Base-by-base conservation (phyloP, 768 basidiomycete species). In the Stropharia rugosoannulata region DNA sequence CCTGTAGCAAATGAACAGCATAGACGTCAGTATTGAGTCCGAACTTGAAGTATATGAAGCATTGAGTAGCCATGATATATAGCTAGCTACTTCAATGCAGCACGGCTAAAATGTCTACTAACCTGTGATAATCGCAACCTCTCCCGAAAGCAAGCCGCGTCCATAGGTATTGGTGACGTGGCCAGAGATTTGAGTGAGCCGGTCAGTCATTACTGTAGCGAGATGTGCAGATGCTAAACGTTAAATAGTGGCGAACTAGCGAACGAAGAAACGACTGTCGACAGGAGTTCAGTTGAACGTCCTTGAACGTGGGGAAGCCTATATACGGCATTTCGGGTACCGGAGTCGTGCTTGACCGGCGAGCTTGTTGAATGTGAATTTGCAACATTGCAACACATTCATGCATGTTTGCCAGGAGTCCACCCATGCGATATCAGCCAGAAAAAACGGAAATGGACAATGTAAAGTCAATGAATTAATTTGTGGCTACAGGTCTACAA, bases 81-180 rank as follows among this genome's bases (percentile, higher is more conserved):
- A 22, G 22, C 22, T 22, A 1, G 22, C n/a, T 32, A 11, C 9
- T 29, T n/a, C 37, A 35, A 15, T 13, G n/a, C 47, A 11, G n/a
- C 15, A 18, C 12, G 25, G 7, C 29, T 7, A 7, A 10, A 32
- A 32, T 32, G 29, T 22, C 22, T 22, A 70, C 82, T 63, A 64
- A 86, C 90, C 91, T 48, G 92, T 94, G 64, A 94, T 86, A 67
- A 94, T 92, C 13, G 89, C 90, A 7, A 93, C 90, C 64, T 93
- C 88, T 5, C 85, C 89, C 1, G 76, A 79, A 46, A 92, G 76
- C 42, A 93, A 73, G 3, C 90, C 90, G 16, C 80, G 73, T 25
- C 76, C 69, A 49, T 77, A 61, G 9, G 74, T 61, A 64, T 81
- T 86, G 37, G 80, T 79, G 25, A 92, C 70, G 64, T 92, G 90